Base-by-base conservation (phyloP, 1,139 yeast species). In the Saccharomyces hybrid region DNA sequence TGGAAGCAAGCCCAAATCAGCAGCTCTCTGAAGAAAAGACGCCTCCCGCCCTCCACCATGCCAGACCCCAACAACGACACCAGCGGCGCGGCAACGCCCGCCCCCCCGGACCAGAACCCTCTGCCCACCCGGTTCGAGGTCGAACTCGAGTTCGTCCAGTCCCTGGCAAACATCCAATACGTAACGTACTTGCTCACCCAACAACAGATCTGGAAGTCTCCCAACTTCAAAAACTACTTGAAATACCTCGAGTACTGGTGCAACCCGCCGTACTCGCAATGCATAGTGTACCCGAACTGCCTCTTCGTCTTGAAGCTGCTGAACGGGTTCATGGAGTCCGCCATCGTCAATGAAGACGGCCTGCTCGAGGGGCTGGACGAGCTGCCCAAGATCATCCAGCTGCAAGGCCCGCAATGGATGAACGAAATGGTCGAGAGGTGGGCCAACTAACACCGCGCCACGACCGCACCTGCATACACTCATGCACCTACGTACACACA, bases 361-460 rank as follows among this genome's bases (percentile, higher is more conserved):
- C 51, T 61, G 41, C 56, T 67, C 31, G 68, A 67, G 23, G 68
- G 69, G 59, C 75, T 75, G 38, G 81, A 80, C 53, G 80, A 79
- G 53, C 82, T 86, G 61, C 75, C 75, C 67, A 59, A 80, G 75
- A 61, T 81, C 78, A 14, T 76, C 75, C 59, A 82, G 79, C 62
- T 82, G 77, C 52, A 88, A 79, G 67, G 80, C 77, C 61, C 82
- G 76, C 72, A 83, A 78, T 60, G 77, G 60, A 84, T 83, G 84
- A 84, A 84, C 62, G 91, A 85, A 64, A 86, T 86, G 93, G 89
- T 84, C n/a, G 78, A 78, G 53, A 74, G 86, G 59, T 86, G 91
- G 90, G 83, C 78, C 41, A 58, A 55, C 48, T 63, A 54, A 55
- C 16, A 14, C 44, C 30, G 8, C 14, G n/a, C 9, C 13, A 20